Evolutionary conservation across 352 stramenopile genomes (phyloP).

Genomic region (Globisporangium perplexum): DNA sequence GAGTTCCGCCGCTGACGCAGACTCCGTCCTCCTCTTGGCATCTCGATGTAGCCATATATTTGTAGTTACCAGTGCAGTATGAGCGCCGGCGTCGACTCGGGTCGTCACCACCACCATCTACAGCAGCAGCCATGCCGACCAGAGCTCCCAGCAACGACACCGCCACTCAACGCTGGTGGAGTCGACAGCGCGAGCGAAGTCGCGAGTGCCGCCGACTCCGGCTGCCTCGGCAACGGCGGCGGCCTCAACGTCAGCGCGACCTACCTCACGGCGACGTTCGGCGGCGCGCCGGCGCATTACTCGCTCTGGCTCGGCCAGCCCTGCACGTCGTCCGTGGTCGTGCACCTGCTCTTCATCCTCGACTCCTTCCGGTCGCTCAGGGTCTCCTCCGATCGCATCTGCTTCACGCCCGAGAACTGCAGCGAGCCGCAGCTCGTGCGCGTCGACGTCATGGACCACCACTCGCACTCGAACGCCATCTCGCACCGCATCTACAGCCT

Average conservation of each 20-base stretch:
- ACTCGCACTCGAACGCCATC: constrained; percentile 39
- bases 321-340: constrained; percentile 63
- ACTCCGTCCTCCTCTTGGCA: background rate
- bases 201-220: background rate
- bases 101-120: background rate
- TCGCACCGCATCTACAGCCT: constrained; percentile 60
- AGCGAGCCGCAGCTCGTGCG: constrained; percentile 54
- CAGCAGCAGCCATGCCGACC: background rate
- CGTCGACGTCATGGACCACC: constrained; percentile 46
- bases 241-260: constrained; percentile 27
- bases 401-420: constrained; percentile 61
- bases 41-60: too few species aligned
- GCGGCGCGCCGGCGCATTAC: constrained; percentile 52
- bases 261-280: constrained; percentile 51
- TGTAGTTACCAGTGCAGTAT: too few species aligned
- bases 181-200: background rate
- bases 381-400: constrained; percentile 62
- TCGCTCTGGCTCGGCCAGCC: constrained; percentile 43
- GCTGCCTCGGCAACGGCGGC: constrained; percentile 3
- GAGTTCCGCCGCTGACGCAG: background rate
- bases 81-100: background rate
- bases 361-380: constrained; percentile 37
- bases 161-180: background rate
- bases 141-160: background rate
- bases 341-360: constrained; percentile 50